Percentiles rank a stretch among this genome's conserved stretches.
These are phyloP conservation scores for Globisporangium nodosum DNA, from an alignment of 352 stramenopile species.

Conservation along the genomic window DNA sequence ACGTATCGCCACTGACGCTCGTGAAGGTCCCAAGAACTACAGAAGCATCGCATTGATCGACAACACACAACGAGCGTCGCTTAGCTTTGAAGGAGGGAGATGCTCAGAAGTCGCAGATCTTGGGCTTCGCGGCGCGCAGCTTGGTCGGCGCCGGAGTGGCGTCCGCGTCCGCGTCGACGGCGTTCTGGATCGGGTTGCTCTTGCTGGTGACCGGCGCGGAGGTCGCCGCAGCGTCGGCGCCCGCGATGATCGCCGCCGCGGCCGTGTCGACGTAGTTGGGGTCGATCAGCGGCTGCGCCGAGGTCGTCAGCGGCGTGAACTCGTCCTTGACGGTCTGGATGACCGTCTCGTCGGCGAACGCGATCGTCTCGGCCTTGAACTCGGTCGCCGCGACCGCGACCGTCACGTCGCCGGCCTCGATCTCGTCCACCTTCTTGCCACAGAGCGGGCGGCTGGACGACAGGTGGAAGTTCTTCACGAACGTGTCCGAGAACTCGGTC, in stretches of 20 bases:
- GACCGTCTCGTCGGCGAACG: constrained; percentile 36
- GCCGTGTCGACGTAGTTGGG: constrained; percentile 22
- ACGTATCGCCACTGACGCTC: too few relatives aligned
- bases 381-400: constrained; percentile 33
- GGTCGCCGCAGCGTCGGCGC: constrained; percentile 6
- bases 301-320: constrained; percentile 13
- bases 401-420: constrained; percentile 34
- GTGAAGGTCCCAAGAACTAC: too few relatives aligned
- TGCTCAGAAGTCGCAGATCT: constrained; percentile 16
- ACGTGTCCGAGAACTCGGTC: constrained; percentile 35
- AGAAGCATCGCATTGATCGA: not conserved
- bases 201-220: not conserved
- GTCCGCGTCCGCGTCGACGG: not conserved
- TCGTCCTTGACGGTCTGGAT: constrained; percentile 23
- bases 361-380: constrained; percentile 31
- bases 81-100: too few relatives aligned
- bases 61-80: not conserved
- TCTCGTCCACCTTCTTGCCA: constrained; percentile 45
- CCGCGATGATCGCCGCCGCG: constrained; percentile 4
- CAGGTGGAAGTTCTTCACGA: constrained; percentile 53
- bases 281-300: constrained; percentile 18
- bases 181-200: constrained; percentile 1
- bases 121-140: constrained; percentile 1
- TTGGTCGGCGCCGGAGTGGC: constrained; percentile 4
- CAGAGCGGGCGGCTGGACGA: constrained; percentile 37